A percentile compares a stretch with the other conserved stretches of the same genome.
These are phyloP conservation scores for Lasiodiplodia sp. DNA, from an alignment of 2,329 filamentous ascomycete genomes.

Conservation along the genomic window DNA sequence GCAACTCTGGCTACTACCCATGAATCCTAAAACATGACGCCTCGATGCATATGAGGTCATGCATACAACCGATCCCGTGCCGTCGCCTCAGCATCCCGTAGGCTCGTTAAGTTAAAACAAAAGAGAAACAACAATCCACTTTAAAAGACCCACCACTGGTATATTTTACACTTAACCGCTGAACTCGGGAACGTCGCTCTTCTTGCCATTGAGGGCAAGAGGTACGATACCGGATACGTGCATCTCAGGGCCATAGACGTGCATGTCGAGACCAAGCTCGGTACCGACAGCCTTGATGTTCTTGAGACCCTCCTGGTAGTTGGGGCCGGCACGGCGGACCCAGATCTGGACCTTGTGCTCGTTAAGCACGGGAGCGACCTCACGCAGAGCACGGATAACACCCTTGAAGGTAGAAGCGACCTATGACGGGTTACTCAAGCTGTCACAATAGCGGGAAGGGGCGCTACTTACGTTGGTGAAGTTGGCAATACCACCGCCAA, in stretches of 20 bases:
- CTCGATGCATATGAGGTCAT: constrained; percentile 17
- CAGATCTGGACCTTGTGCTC: constrained; percentile 99
- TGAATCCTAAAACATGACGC: constrained; percentile 22
- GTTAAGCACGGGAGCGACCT: constrained; percentile 82
- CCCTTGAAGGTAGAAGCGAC: constrained; percentile 99
- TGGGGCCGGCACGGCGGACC: constrained; percentile 89
- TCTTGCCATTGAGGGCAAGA: constrained; percentile 76
- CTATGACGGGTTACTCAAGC: constrained; percentile 37
- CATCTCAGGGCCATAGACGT: constrained; percentile 83
- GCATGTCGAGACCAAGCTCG: constrained; percentile 95
- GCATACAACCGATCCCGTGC: constrained; percentile 17
- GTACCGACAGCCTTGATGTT: constrained; percentile 98
- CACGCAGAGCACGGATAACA: constrained; percentile 94
- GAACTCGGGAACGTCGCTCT: constrained; percentile 68
- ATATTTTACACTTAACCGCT: constrained; percentile 49
- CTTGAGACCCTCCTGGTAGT: constrained; percentile 99
- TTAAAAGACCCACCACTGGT: constrained; percentile 5
- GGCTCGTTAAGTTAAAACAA: constrained; percentile 22
- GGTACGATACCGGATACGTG: constrained; percentile 96
- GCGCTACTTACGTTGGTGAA: constrained; percentile 84
- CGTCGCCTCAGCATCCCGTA: constrained; percentile 22
- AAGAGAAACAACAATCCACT: constrained; percentile 24
- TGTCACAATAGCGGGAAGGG: background rate
- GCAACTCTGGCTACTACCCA: constrained; percentile 19
- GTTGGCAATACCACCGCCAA: constrained; percentile 99